Percentiles rank a stretch among this genome's conserved stretches.
These are phyloP conservation scores for Hemisphaericaspora xylanilytica DNA, from an alignment of 1,139 yeast species.

Conservation along the genomic window DNA sequence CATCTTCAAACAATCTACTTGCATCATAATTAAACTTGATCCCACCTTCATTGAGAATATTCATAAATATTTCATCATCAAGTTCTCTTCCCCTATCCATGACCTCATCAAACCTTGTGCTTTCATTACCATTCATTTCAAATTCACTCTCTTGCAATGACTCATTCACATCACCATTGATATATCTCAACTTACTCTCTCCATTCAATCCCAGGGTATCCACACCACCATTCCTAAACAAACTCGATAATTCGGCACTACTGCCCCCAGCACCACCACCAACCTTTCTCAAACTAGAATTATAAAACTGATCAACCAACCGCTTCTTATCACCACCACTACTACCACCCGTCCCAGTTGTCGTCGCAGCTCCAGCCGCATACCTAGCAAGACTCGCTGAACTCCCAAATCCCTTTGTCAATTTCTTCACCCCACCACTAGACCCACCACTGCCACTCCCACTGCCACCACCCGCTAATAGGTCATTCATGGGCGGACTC, in stretches of 20 bases:
- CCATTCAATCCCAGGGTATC: not conserved
- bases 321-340: constrained; percentile 24
- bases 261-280: constrained; percentile 7
- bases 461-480: constrained; percentile 10
- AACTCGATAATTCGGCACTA: constrained; percentile 6
- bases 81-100: too few species aligned
- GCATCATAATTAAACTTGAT: constrained; percentile 18
- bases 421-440: too few species aligned
- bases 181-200: constrained; percentile 9
- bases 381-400: constrained; percentile 1
- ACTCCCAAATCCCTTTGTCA: too few species aligned
- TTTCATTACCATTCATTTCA: not conserved
- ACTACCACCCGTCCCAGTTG: too few species aligned
- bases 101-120: too few species aligned
- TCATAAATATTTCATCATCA: constrained; percentile 16
- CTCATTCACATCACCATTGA: constrained; percentile 1
- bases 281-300: constrained; percentile 11
- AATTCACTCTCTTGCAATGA: not conserved
- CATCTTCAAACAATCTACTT: constrained; percentile 21
- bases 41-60: constrained; percentile 25
- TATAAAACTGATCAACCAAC: constrained; percentile 44
- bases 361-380: not conserved
- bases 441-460: too few species aligned
- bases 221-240: not conserved
- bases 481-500: constrained; percentile 6